A percentile compares a stretch with the other conserved stretches of the same genome.
Conservation (phyloP, 2,329 filamentous ascomycete species). For the Sordariomycetes sp. region DNA sequence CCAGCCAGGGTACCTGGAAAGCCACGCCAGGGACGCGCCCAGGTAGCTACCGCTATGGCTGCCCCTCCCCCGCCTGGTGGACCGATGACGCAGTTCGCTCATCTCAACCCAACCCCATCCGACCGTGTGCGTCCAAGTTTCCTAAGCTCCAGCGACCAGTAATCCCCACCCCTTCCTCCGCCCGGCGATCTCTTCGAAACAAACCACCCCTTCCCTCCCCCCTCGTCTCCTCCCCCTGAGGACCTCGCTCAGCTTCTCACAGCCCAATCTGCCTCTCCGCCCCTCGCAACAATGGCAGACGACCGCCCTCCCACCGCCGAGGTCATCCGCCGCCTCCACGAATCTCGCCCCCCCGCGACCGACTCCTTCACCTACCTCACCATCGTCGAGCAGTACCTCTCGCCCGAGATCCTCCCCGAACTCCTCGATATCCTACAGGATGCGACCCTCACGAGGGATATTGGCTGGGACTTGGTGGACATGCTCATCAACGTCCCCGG, state of each 20-base stretch:
- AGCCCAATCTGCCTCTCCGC: neutral
- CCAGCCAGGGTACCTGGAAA: too few species aligned
- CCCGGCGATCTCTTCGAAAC: neutral
- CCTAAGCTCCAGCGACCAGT: neutral
- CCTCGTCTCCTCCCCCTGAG: neutral
- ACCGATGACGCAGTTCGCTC: neutral
- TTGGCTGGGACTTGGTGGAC: constrained; percentile 75
- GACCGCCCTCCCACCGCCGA: constrained; percentile 15
- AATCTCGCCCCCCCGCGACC: constrained; percentile 35
- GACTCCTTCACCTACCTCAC: constrained; percentile 69
- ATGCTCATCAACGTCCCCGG: constrained; percentile 55
- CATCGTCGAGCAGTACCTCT: constrained; percentile 61
- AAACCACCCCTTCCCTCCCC: neutral
- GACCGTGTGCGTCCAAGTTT: neutral
- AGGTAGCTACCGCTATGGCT: neutral
- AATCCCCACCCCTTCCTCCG: neutral
- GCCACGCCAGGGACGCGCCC: too few species aligned
- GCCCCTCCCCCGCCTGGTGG: neutral
- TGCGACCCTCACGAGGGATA: constrained; percentile 55
- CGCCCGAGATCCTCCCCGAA: constrained; percentile 49
- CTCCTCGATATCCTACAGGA: constrained; percentile 59
- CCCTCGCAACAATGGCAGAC: neutral
- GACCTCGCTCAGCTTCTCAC: neutral
- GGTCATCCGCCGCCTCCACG: constrained; percentile 29
- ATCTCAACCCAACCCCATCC: neutral